Evolutionary conservation across 768 basidiomycete species (phyloP).

Genomic region (Boletus tomentosulus): DNA sequence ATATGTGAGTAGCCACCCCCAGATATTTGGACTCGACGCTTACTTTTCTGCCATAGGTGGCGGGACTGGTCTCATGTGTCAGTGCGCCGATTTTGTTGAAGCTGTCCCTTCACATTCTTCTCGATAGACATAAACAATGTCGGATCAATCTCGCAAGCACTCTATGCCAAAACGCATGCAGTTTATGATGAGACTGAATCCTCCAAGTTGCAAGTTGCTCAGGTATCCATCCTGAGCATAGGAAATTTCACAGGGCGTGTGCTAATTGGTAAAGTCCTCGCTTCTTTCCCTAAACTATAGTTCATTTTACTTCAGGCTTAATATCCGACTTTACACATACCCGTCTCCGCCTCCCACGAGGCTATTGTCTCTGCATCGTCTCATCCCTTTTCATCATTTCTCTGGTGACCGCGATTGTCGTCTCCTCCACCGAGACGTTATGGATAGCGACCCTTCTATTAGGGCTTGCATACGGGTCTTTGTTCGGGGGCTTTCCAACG

Average conservation of each 20-base stretch:
- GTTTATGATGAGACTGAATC: slow-evolving; percentile 64
- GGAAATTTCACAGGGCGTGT: slow-evolving; percentile 81
- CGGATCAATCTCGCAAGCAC: slow-evolving; percentile 67
- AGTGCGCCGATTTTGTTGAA: slow-evolving; percentile 16
- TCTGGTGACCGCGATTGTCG: slow-evolving; percentile 54
- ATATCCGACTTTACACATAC: slow-evolving; percentile 62
- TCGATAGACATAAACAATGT: slow-evolving; percentile 82
- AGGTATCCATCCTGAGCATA: slow-evolving; percentile 79
- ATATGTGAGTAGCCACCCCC: slow-evolving; percentile 42
- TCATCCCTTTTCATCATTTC: slow-evolving; percentile 66
- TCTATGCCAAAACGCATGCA: slow-evolving; percentile 57
- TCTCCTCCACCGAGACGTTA: slow-evolving; percentile 53
- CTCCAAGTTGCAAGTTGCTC: slow-evolving; percentile 72
- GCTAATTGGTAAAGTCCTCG: slow-evolving; percentile 50
- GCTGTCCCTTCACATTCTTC: neutral
- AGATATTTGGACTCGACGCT: neutral
- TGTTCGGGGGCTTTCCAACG: slow-evolving; percentile 70
- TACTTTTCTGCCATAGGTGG: slow-evolving; percentile 42
- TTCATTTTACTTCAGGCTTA: slow-evolving; percentile 44
- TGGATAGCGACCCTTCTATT: slow-evolving; percentile 46
- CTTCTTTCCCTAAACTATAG: neutral
- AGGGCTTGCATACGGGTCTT: slow-evolving; percentile 58
- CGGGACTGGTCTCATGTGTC: slow-evolving; percentile 76
- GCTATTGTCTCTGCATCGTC: slow-evolving; percentile 66
- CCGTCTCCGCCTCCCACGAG: slow-evolving; percentile 56